These are phyloP conservation scores for Trametes polyzona DNA, from an alignment of 1,284 basidiomycete species.

Conservation along the genomic window DNA sequence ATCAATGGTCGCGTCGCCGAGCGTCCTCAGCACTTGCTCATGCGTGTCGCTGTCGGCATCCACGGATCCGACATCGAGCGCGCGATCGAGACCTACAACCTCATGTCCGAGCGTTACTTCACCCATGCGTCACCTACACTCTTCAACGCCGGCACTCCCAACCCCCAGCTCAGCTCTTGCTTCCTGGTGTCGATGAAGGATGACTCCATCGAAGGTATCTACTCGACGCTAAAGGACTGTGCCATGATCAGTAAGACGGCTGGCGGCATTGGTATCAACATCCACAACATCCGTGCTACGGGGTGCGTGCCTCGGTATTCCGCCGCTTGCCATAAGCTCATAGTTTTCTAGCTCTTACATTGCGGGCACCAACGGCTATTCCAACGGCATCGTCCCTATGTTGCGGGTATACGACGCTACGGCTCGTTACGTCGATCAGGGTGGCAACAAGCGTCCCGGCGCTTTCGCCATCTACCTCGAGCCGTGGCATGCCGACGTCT, in stretches of 20 bases:
- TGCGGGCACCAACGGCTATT: constrained; percentile 96
- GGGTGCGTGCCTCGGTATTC: constrained; percentile 56
- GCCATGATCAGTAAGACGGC: constrained; percentile 99
- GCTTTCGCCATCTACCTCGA: constrained; percentile 98
- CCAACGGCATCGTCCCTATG: constrained; percentile 99
- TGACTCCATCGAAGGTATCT: constrained; percentile 99
- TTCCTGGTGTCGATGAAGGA: constrained; percentile 99
- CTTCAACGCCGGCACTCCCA: constrained; percentile 98
- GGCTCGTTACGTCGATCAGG: constrained; percentile 98
- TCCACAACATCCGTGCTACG: constrained; percentile 97
- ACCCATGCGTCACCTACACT: constrained; percentile 98
- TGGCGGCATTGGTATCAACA: constrained; percentile 95
- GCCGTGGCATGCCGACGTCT: constrained; percentile 98
- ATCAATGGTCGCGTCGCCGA: constrained; percentile 96
- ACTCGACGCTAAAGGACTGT: constrained; percentile 97
- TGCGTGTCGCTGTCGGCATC: constrained; percentile 99
- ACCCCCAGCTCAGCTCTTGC: constrained; percentile 95
- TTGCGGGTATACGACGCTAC: constrained; percentile 98
- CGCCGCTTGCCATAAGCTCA: constrained; percentile 2
- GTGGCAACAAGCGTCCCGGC: constrained; percentile 99
- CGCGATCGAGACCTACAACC: constrained; percentile 90
- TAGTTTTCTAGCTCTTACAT: constrained; percentile 71
- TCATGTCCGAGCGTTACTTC: constrained; percentile 97
- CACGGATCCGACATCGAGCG: constrained; percentile 91
- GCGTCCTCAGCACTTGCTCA: constrained; percentile 98